These are phyloP conservation scores for Tetrahymena elliotti DNA, from an alignment of 73 alveolate species.

Conservation along the genomic window DNA sequence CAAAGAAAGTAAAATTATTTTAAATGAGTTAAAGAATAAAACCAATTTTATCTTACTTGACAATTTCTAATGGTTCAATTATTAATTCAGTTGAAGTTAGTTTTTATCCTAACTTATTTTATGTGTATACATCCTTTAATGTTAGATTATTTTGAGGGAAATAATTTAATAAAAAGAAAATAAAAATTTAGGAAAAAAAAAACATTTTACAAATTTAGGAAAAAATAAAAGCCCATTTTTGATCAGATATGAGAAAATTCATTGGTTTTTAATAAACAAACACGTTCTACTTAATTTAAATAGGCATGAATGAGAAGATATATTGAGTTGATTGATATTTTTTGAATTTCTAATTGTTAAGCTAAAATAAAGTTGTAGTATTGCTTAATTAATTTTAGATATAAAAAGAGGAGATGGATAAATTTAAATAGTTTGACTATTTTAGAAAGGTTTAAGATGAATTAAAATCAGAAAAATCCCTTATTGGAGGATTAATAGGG, in stretches of 20 bases:
- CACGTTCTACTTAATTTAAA: background rate
- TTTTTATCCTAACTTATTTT: too few species aligned
- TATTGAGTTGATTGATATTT: too few species aligned
- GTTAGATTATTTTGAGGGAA: too few species aligned
- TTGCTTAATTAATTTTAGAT: background rate
- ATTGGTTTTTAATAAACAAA: background rate
- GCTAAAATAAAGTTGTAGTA: background rate
- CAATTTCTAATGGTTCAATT: too few species aligned
- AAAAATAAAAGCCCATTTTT: background rate
- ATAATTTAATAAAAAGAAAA: too few species aligned
- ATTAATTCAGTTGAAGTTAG: too few species aligned
- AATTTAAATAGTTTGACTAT: background rate
- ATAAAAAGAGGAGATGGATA: background rate
- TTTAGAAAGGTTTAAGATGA: background rate
- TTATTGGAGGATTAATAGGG: background rate
- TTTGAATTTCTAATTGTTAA: background rate
- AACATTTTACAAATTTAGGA: too few species aligned
- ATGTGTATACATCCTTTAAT: too few species aligned
- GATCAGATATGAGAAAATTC: background rate
- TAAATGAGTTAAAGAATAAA: too few species aligned
- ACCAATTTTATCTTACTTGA: too few species aligned
- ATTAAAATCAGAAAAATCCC: background rate
- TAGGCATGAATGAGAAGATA: background rate
- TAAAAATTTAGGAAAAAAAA: too few species aligned
- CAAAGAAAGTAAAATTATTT: too few species aligned